These are phyloP conservation scores for Seiridium cupressi DNA, from an alignment of 2,329 filamentous ascomycete species.

Conservation along the genomic window DNA sequence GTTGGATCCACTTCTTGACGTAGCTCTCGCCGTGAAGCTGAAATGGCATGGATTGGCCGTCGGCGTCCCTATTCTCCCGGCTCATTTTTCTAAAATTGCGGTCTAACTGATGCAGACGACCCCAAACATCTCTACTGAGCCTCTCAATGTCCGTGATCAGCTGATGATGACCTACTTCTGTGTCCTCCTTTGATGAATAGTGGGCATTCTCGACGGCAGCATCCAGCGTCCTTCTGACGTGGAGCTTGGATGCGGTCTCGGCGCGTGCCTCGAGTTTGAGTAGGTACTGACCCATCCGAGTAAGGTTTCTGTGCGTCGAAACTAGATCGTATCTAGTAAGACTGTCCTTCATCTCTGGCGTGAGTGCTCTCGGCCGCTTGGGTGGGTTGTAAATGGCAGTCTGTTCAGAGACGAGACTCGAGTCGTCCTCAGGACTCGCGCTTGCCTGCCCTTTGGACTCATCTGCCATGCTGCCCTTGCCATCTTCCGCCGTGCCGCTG, in stretches of 20 bases:
- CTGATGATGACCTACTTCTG: neutral
- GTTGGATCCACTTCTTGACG: slow-evolving; percentile 18
- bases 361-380: neutral
- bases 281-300: slow-evolving; percentile 23
- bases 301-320: slow-evolving; percentile 19
- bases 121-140: slow-evolving; percentile 17
- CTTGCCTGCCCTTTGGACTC: too few relatives aligned
- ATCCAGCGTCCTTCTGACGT: slow-evolving; percentile 25
- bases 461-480: neutral
- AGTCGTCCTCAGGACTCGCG: neutral
- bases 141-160: slow-evolving; percentile 20
- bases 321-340: neutral
- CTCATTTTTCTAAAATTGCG: slow-evolving; percentile 17
- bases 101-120: slow-evolving; percentile 22
- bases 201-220: slow-evolving; percentile 17
- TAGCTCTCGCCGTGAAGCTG: slow-evolving; percentile 16
- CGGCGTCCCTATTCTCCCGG: slow-evolving; percentile 10
- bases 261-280: slow-evolving; percentile 26
- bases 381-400: neutral
- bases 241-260: slow-evolving; percentile 23
- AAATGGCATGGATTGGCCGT: slow-evolving; percentile 11
- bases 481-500: neutral
- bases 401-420: neutral
- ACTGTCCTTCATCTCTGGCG: neutral
- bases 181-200: slow-evolving; percentile 6